Conservation (phyloP, 352 stramenopile species). For the Phytophthora podocarpi region DNA sequence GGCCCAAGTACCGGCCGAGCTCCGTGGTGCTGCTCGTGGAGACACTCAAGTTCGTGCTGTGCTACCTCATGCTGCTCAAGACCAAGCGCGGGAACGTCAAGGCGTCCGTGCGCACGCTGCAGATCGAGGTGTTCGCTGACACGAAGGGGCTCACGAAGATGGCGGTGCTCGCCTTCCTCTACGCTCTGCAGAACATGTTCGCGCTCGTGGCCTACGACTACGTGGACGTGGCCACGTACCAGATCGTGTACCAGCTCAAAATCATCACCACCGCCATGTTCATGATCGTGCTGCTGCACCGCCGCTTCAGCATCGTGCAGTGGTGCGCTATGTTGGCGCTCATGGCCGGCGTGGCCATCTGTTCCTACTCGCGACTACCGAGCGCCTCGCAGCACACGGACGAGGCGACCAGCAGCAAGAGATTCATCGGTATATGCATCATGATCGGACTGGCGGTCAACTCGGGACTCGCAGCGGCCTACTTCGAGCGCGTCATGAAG, state of each 20-base stretch:
- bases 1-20: constrained; percentile 84
- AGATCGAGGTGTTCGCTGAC: constrained; percentile 83
- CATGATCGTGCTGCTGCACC: constrained; percentile 88
- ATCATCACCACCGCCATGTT: constrained; percentile 92
- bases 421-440: constrained; percentile 81
- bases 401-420: constrained; percentile 46
- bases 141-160: constrained; percentile 83
- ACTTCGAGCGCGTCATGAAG: constrained; percentile 91
- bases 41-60: constrained; percentile 83
- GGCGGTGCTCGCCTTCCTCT: constrained; percentile 83
- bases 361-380: constrained; percentile 80
- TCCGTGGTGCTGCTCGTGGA: constrained; percentile 86
- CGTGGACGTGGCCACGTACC: constrained; percentile 89
- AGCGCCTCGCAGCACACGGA: constrained; percentile 24
- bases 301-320: constrained; percentile 82
- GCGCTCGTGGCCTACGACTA: constrained; percentile 89
- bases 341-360: constrained; percentile 86
- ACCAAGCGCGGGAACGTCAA: constrained; percentile 63
- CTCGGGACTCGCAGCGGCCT: constrained; percentile 85
- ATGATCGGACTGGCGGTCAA: constrained; percentile 83
- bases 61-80: constrained; percentile 73
- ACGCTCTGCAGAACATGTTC: constrained; percentile 89
- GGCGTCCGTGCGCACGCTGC: constrained; percentile 62
- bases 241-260: constrained; percentile 92
- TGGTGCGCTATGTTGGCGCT: constrained; percentile 86